phyloP scores from a whole-genome alignment of 1,139 yeast genomes.

The Geotrichum cucujoidarum region DNA sequence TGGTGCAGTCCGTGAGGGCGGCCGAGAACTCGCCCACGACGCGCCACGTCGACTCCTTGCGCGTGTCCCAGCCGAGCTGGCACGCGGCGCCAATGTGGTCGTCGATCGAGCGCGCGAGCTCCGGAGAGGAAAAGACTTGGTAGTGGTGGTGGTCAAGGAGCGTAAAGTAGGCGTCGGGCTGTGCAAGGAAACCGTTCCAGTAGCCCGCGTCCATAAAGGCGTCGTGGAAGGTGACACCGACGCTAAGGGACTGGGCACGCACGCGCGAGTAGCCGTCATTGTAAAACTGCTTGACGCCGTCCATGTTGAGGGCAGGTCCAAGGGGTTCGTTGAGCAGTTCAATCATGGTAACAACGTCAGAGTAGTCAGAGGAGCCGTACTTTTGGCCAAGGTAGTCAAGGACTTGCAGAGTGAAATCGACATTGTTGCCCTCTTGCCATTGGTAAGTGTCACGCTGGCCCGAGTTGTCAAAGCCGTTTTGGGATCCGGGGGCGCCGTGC shows the following conservation, averaged over 20 bases:
- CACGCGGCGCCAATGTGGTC: conserved; percentile 64
- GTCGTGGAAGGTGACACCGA: conserved; percentile 61
- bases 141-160: conserved; percentile 88
- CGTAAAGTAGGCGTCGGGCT: conserved; percentile 54
- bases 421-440: conserved; percentile 49
- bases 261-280: conserved; percentile 49
- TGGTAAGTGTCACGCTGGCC: conserved; percentile 66
- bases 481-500: conserved; percentile 97
- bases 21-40: conserved; percentile 92
- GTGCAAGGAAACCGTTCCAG: conserved; percentile 54
- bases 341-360: conserved; percentile 75
- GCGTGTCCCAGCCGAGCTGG: conserved; percentile 49
- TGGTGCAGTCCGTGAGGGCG: conserved; percentile 88
- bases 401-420: conserved; percentile 49
- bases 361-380: conserved; percentile 61
- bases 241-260: conserved; percentile 46
- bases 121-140: conserved; percentile 70
- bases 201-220: conserved; percentile 60
- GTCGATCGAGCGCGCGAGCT: conserved; percentile 52
- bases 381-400: conserved; percentile 44
- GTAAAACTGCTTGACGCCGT: conserved; percentile 54
- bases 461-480: conserved; percentile 93
- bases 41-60: conserved; percentile 62
- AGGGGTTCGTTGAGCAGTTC: conserved; percentile 88
- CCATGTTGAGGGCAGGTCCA: conserved; percentile 61